These are phyloP conservation scores for Fusarium veterinarium DNA, from an alignment of 2,329 filamentous ascomycete genomes.

Conservation along the genomic window DNA sequence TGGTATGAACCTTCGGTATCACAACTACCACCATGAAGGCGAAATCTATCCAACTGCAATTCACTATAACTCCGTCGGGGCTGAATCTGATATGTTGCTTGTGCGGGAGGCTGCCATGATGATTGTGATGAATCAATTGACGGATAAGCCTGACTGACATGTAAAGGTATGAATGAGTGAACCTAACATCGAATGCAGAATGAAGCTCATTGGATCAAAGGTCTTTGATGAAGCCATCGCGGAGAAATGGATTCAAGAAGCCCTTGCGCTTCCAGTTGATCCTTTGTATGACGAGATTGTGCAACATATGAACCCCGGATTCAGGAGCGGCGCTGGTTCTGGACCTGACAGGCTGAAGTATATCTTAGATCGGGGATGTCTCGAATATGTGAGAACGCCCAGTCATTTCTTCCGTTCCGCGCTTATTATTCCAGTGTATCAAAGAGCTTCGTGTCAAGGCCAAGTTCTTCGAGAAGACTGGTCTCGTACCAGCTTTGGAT, in stretches of 20 bases:
- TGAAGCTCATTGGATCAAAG: neutral
- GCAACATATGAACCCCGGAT: rapidly evolving
- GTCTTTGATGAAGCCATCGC: constrained; percentile 14
- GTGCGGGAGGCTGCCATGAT: constrained; percentile 43
- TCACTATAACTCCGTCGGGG: neutral
- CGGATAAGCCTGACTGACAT: constrained; percentile 44
- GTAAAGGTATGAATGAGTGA: constrained; percentile 13
- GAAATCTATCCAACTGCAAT: neutral
- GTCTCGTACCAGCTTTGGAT: constrained; percentile 50
- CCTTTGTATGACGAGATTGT: constrained; percentile 21
- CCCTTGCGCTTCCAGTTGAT: constrained; percentile 15
- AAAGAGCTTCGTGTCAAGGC: constrained; percentile 61
- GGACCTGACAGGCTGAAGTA: neutral
- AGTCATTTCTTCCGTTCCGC: neutral
- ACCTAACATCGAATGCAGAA: rapidly evolving
- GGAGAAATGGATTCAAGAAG: constrained; percentile 27
- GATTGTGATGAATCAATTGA: constrained; percentile 43
- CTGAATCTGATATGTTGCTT: constrained; percentile 6
- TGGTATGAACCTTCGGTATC: constrained; percentile 1
- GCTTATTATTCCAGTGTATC: constrained; percentile 25
- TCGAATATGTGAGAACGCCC: constrained; percentile 24
- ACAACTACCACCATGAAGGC: rapidly evolving
- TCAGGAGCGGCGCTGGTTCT: neutral
- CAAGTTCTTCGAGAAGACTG: constrained; percentile 50
- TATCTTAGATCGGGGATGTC: constrained; percentile 25